Evolutionary conservation across 2,329 filamentous ascomycete genomes (phyloP).

Genomic region (Penicillium fuscoglaucum): DNA sequence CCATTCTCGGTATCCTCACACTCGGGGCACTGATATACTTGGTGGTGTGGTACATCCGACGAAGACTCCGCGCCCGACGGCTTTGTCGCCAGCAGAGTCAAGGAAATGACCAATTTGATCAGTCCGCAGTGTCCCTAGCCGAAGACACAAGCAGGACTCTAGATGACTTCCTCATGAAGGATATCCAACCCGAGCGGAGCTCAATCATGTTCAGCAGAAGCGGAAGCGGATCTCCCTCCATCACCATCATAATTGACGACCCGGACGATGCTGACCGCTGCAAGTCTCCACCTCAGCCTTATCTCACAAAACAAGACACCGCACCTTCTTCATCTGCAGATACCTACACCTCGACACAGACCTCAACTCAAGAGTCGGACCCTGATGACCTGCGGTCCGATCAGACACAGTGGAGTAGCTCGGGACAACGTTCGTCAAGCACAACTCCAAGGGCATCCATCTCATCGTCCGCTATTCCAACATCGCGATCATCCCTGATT

Average conservation of each 20-base stretch:
- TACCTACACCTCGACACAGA: conserved; percentile 8
- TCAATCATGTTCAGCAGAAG: conserved; percentile 34
- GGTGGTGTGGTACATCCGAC: conserved; percentile 23
- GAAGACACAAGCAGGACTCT: conserved; percentile 23
- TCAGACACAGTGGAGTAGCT: neutral
- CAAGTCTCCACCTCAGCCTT: neutral
- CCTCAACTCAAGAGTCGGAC: conserved; percentile 4
- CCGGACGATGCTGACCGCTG: neutral
- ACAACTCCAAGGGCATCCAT: conserved; percentile 6
- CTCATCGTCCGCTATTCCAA: neutral
- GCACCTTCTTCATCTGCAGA: neutral
- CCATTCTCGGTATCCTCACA: conserved; percentile 25
- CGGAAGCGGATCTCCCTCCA: conserved; percentile 26
- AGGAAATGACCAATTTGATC: conserved; percentile 19
- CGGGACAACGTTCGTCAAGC: conserved; percentile 6
- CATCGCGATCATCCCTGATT: conserved; percentile 14
- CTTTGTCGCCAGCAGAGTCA: conserved; percentile 15
- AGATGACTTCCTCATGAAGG: conserved; percentile 21
- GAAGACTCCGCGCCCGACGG: conserved; percentile 17
- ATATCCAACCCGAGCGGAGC: conserved; percentile 24
- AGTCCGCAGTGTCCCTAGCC: conserved; percentile 19
- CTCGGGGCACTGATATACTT: conserved; percentile 26
- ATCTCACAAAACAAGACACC: conserved; percentile 5
- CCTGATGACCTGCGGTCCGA: neutral
- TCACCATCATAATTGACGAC: conserved; percentile 21